Evolutionary conservation across 495 filamentous ascomycete species (phyloP).

Genomic region (Annulohypoxylon stygium): DNA sequence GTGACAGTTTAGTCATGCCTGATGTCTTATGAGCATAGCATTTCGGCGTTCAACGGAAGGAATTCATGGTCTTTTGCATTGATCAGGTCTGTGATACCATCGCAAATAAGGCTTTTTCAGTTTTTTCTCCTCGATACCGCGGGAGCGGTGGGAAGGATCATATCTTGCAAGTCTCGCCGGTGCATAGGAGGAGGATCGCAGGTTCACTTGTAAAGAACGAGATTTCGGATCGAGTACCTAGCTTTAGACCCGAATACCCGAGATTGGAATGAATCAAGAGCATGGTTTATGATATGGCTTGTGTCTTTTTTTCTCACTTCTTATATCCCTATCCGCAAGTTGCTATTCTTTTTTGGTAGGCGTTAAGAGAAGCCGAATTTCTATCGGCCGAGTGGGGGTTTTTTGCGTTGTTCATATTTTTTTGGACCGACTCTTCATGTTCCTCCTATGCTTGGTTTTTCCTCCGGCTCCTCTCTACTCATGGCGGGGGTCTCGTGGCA

Average conservation of each 20-base stretch:
- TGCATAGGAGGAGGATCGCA: conserved; percentile 12
- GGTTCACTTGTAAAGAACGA: conserved; percentile 42
- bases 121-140: conserved; percentile 19
- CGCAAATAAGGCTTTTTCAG: conserved; percentile 15
- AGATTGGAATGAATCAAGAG: conserved; percentile 38
- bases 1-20: conserved; percentile 37
- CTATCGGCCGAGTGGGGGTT: background rate
- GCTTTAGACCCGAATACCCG: conserved; percentile 41
- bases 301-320: conserved; percentile 1
- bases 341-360: conserved; percentile 21
- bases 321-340: conserved; percentile 25
- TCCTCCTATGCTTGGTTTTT: background rate
- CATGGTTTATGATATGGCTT: conserved; percentile 32
- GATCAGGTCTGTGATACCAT: conserved; percentile 25
- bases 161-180: conserved; percentile 18
- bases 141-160: conserved; percentile 14
- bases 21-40: conserved; percentile 49
- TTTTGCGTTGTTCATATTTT: conserved; percentile 21
- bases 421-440: background rate
- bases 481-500: conserved; percentile 21
- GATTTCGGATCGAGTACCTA: conserved; percentile 38
- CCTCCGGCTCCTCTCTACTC: conserved; percentile 22
- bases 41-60: conserved; percentile 45
- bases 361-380: conserved; percentile 29
- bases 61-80: conserved; percentile 40